phyloP scores from a whole-genome alignment of 176 grass and related monocot species.

The Triticum aestivum region DNA sequence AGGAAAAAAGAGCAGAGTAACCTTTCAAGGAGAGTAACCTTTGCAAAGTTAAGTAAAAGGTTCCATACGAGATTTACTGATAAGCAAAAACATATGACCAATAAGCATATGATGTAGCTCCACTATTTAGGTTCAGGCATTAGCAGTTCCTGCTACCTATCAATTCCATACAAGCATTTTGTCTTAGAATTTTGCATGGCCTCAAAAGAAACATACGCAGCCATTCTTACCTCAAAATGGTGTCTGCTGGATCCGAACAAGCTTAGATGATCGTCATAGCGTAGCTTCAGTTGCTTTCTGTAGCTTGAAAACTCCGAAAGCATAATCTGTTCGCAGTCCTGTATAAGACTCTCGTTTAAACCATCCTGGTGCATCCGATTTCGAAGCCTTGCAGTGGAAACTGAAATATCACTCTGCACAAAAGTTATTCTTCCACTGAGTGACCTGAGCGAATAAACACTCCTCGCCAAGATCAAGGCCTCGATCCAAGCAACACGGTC shows the following conservation, averaged over 20 bases:
- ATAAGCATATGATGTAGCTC: slow-evolving; percentile 1
- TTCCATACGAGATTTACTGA: slow-evolving; percentile 1
- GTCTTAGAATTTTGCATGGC: background rate
- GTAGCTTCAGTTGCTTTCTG: slow-evolving; percentile 48
- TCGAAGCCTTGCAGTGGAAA: slow-evolving; percentile 65
- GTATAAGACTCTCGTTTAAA: slow-evolving; percentile 60
- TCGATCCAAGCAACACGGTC: slow-evolving; percentile 71
- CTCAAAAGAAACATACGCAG: background rate
- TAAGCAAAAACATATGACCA: background rate
- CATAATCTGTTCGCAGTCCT: slow-evolving; percentile 73
- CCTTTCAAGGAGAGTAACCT: slow-evolving; percentile 56
- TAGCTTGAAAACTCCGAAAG: slow-evolving; percentile 67
- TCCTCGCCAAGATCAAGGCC: slow-evolving; percentile 60
- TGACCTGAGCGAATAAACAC: slow-evolving; percentile 65
- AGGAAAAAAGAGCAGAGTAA: slow-evolving; percentile 54
- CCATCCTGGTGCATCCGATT: slow-evolving; percentile 55
- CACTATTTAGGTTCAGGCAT: slow-evolving; percentile 8
- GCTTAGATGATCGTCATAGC: slow-evolving; percentile 58
- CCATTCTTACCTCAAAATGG: slow-evolving; percentile 49
- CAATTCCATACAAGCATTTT: background rate
- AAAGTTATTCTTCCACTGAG: slow-evolving; percentile 53
- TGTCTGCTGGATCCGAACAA: slow-evolving; percentile 58
- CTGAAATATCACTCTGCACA: slow-evolving; percentile 46
- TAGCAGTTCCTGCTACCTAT: background rate
- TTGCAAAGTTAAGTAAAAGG: slow-evolving; percentile 31